Percentiles rank a stretch among this genome's conserved stretches.
Conservation (phyloP, 1,284 basidiomycete genomes). For the Boletus sp. region DNA sequence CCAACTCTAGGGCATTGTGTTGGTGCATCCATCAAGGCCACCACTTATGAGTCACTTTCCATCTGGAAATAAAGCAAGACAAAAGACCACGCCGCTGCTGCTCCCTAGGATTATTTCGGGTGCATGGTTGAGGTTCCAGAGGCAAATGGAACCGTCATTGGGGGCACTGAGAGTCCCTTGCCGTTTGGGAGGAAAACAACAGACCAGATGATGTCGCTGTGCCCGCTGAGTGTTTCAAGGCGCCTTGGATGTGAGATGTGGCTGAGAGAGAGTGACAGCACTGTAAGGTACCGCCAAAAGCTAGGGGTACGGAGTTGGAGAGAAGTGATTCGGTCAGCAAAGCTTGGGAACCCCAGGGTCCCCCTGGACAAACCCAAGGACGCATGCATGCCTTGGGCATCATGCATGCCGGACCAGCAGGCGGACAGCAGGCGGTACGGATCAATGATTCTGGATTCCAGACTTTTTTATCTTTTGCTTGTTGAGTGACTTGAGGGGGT, state of each 20-base stretch:
- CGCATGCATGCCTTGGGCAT: slow-evolving; percentile 36
- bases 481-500: slow-evolving; percentile 36
- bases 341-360: slow-evolving; percentile 34
- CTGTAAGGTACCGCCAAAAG: slow-evolving; percentile 25
- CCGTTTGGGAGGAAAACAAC: slow-evolving; percentile 35
- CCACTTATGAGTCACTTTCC: slow-evolving; percentile 35
- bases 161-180: slow-evolving; percentile 32
- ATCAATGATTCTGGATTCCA: slow-evolving; percentile 40
- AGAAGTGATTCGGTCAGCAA: slow-evolving; percentile 29
- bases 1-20: slow-evolving; percentile 22
- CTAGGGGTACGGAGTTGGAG: slow-evolving; percentile 33
- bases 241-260: slow-evolving; percentile 33
- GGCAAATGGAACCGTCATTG: slow-evolving; percentile 37
- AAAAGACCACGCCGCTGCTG: slow-evolving; percentile 31
- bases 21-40: slow-evolving; percentile 37
- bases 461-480: too few relatives aligned
- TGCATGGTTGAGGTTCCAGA: slow-evolving; percentile 34
- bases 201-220: slow-evolving; percentile 37
- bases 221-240: slow-evolving; percentile 27
- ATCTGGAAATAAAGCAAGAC: slow-evolving; percentile 35
- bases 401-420: slow-evolving; percentile 39
- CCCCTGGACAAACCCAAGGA: slow-evolving; percentile 37
- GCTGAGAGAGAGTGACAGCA: slow-evolving; percentile 39
- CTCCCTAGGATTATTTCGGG: slow-evolving; percentile 33
- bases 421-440: slow-evolving; percentile 38